Evolutionary conservation across 306 rosid species (phyloP), one percentile per base, ranked within the genome.

Genomic region (Cucurbita argyrosperma): DNA sequence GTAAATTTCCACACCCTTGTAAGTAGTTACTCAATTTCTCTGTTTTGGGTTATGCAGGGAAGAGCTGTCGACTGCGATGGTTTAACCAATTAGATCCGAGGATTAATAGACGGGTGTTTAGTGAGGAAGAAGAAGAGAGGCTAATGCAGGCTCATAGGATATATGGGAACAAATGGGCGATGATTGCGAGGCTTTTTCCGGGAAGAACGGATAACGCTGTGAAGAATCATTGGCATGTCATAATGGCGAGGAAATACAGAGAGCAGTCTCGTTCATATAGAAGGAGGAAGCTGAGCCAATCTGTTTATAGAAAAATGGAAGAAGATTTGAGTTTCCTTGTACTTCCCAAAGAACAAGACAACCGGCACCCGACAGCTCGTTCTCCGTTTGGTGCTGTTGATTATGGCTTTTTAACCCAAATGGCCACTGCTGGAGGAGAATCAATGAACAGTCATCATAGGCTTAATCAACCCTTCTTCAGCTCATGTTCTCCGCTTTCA

Each of bases 81-180:
- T 95, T 95, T 83, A 95, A 95, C 84, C 99, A 95, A 80, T 58
- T 95, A 79, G 99, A 95, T 57, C 99, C 99, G n/a, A 89, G 99
- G 79, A 91, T 95, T 46, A 95, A 91, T 16, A 84, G 99, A 79
- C 84, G 89, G 73, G 96, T 96, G 5, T 95, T 95, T 54, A 89
- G 55, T 18, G 99, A 95, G 62, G 97, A 91, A 39, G 99, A 95
- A 67, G 99, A 95, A 71, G 99, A 95, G 5, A 87, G 97, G 57
- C 85, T 95, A 58, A 91, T 91, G 99, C 97, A 91, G 47, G 96
- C 99, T 37, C 99, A 95, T 79, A 85, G 96, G 67, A 76, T 89
- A 54, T 95, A 95, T 78, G 99, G 99, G 4, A 95, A 95, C 88
- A 94, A 94, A 86, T 94, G 99, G 99, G 99, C 99, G 52, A 85